Evolutionary conservation across 2,329 filamentous ascomycete genomes (phyloP), one percentile per base, ranked within the genome.

Genomic region (Xylaria sp.): DNA sequence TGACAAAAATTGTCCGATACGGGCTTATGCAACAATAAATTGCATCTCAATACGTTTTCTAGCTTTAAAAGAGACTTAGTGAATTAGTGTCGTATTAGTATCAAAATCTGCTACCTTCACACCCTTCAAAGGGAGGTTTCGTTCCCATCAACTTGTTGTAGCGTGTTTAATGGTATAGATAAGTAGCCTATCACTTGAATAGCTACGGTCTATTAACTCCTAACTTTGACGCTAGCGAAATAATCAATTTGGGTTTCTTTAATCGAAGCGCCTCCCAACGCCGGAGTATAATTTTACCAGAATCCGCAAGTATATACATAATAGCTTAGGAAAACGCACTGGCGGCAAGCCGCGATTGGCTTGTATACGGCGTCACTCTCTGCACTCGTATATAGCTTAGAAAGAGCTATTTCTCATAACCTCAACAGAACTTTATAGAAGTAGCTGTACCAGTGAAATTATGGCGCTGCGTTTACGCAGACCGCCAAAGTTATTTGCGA

Each of bases 111-210:
- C 58, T 38, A 71, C 27, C 9, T 17, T 43, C 7, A 63, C 61
- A 8, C 49, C 47, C 35, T 51, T 37, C 10, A 60, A 57, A 13
- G 44, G 15, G 17, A 43, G 33, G 2, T 40, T 19, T 58, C 54
- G 10, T 15, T 21, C 43, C 63, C 62, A 21, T 61, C 52, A 11
- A 65, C 29, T 53, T 77, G 73, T 17, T 62, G 67, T 8, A 74
- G 66, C 6, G 77, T 77, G 62, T 79, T 77, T 3, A 78, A 71
- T 1, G 72, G 75, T 68, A 78, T 75, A 1, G 71, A 69, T 1
- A 78, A 33, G 57, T 77, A 79, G 0, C 71, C 76, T 2, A 77
- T 74, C 5, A 60, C 72, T 0, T 78, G 78, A n/a, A 69, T 66
- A 76, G 59, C 59, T 62, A 25, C n/a, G 27, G 21, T 11, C 17